phyloP scores from a whole-genome alignment of 768 basidiomycete genomes.

The Podaxis mareebaensis region DNA sequence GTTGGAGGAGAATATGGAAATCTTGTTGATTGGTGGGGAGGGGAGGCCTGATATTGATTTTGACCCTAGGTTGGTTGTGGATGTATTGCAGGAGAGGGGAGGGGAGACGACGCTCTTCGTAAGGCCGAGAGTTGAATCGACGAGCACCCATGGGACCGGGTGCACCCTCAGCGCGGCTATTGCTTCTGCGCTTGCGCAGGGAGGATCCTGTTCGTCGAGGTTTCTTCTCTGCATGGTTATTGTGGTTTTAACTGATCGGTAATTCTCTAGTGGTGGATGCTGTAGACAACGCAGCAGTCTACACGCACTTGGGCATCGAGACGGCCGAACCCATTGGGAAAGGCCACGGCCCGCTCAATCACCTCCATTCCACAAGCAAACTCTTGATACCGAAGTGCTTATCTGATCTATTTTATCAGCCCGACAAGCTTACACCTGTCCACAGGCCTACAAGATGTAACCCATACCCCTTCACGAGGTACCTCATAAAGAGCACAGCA shows the following conservation, averaged over 20 bases:
- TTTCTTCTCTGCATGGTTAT: neutral
- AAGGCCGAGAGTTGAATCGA: constrained; percentile 62
- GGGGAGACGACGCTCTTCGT: constrained; percentile 50
- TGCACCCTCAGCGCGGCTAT: constrained; percentile 90
- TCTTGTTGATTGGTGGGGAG: constrained; percentile 40
- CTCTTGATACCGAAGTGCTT: constrained; percentile 51
- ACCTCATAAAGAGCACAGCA: constrained; percentile 59
- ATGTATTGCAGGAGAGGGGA: constrained; percentile 52
- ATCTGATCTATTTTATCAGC: neutral
- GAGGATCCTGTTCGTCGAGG: constrained; percentile 37
- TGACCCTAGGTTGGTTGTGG: constrained; percentile 51
- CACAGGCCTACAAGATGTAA: constrained; percentile 56
- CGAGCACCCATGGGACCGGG: constrained; percentile 88
- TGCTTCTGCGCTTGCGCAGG: constrained; percentile 62
- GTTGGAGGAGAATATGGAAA: constrained; percentile 61
- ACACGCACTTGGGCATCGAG: constrained; percentile 74
- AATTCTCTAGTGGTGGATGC: constrained; percentile 46
- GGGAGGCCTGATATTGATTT: constrained; percentile 7
- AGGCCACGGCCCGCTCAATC: constrained; percentile 87
- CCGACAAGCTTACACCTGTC: neutral
- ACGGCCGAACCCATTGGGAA: constrained; percentile 66
- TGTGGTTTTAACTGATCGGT: neutral
- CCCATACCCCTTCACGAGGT: constrained; percentile 67
- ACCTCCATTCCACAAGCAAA: constrained; percentile 61
- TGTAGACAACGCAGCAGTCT: constrained; percentile 58